Base-by-base conservation (phyloP, 345 rosid species). In the Balakata baccata region DNA sequence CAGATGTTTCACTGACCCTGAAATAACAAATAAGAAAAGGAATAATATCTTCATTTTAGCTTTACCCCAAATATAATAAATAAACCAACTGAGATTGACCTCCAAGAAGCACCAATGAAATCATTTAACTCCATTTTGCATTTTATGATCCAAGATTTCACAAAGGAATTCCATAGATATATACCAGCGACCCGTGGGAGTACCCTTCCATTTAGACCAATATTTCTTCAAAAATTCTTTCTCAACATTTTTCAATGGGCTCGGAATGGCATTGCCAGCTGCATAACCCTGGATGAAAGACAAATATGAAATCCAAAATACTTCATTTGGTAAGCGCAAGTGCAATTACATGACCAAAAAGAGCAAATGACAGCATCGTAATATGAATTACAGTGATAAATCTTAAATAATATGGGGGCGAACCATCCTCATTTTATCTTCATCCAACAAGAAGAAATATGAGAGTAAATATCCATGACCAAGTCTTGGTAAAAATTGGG, bases 171-270 rank as follows among this genome's bases (percentile, higher is more conserved):
- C 54, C 62, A 59, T 2, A 68, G 56, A 72, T 50, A 29, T 8
- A 67, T 86, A 90, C 98, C 97, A 20, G 79, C 95, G 97, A 66
- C 91, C 98, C 29, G 90, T 81, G 70, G 89, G 94, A 79, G 74
- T 84, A 3, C 97, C 97, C 83, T 87, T 92, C 98, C 98, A 94
- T 81, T 85, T 89, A 29, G 95, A 92, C 97, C 97, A 92, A 69
- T 92, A 94, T 80, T 89, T 94, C 74, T 84, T 89, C 84, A 90
- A 79, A 79, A 90, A 87, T 69, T 76, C 87, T 79, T 86, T 95
- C 84, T 89, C 97, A 16, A 92, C 96, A 80, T 94, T 94, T 85
- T 94, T 94, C 47, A 78, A 80, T 11, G 98, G 97, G 78, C 98
- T 89, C 14, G 98, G 98, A 75, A 92, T 75, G 75, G 92, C 92